Percentiles rank a stretch among this genome's conserved stretches.
Evolutionary conservation across 306 rosid species (phyloP).

Genomic region (Gynostemma pentaphyllum): DNA sequence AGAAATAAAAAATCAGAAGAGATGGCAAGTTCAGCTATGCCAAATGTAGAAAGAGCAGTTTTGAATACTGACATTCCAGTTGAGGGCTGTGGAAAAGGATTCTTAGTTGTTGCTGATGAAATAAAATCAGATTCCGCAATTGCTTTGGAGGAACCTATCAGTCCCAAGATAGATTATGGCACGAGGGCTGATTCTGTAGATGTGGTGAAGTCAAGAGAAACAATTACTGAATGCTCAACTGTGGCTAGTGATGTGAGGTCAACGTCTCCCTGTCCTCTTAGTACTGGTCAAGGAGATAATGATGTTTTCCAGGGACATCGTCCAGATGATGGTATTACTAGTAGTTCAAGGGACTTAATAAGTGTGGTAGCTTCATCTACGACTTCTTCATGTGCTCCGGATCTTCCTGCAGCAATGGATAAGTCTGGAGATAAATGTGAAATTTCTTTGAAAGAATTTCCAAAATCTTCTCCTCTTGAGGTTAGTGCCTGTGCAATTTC

Average conservation of each 20-base stretch:
- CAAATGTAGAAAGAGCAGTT: conserved; percentile 14
- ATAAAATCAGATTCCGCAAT: conserved; percentile 2
- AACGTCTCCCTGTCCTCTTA: conserved; percentile 15
- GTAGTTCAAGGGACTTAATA: conserved; percentile 11
- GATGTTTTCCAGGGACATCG: conserved; percentile 19
- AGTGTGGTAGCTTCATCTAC: conserved; percentile 21
- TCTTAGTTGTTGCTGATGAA: conserved; percentile 16
- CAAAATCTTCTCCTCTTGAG: conserved; percentile 21
- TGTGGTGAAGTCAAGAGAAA: conserved; percentile 22
- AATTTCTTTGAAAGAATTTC: conserved; percentile 22
- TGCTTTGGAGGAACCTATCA: conserved; percentile 19
- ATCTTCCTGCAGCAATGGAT: conserved; percentile 15
- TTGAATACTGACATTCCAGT: conserved; percentile 16
- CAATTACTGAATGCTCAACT: conserved; percentile 17
- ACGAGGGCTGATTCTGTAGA: conserved; percentile 16
- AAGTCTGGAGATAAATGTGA: conserved; percentile 24
- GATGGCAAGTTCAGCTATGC: conserved; percentile 16
- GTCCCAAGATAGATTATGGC: conserved; percentile 9
- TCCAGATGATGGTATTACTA: conserved; percentile 18
- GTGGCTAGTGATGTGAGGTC: conserved; percentile 17
- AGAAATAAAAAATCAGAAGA: conserved; percentile 23
- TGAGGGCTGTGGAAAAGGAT: conserved; percentile 15
- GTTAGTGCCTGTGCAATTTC: conserved; percentile 17
- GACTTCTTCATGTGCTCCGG: conserved; percentile 15
- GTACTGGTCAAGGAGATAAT: conserved; percentile 20